Percentiles rank a stretch among this genome's conserved stretches.
phyloP scores from a whole-genome alignment of 2,329 filamentous ascomycete genomes.

The Aspergillus pseudoviridinutans region DNA sequence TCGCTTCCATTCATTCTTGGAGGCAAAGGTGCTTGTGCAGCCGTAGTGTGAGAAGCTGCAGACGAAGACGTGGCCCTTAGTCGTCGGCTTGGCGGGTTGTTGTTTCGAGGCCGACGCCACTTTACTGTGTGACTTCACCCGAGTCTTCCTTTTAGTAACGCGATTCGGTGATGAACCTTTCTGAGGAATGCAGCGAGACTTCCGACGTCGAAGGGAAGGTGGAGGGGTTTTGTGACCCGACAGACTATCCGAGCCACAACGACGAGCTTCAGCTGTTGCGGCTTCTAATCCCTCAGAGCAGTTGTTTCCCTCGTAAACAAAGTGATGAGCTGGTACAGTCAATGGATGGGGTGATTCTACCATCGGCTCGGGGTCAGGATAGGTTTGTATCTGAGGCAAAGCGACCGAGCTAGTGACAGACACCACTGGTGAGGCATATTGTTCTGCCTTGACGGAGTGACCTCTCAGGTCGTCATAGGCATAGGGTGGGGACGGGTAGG shows the following conservation, averaged over 20 bases:
- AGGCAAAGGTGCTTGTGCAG: slow-evolving; percentile 67
- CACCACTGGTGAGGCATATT: slow-evolving; percentile 16
- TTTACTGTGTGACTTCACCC: slow-evolving; percentile 4
- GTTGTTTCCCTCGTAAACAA: not conserved
- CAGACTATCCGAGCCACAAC: not conserved
- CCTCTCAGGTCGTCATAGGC: slow-evolving; percentile 16
- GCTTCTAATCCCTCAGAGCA: not conserved
- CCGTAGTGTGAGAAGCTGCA: slow-evolving; percentile 78
- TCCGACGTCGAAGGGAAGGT: not conserved
- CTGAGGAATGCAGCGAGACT: slow-evolving; percentile 4
- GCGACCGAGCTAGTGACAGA: slow-evolving; percentile 8
- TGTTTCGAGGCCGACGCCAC: slow-evolving; percentile 6
- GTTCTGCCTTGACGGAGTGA: slow-evolving; percentile 5
- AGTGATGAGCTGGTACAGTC: not conserved
- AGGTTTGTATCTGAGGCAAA: slow-evolving; percentile 16
- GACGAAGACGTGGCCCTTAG: slow-evolving; percentile 47
- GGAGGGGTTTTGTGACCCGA: not conserved
- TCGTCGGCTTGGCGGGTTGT: slow-evolving; percentile 4
- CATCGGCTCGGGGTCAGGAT: slow-evolving; percentile 19
- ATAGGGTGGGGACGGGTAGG: slow-evolving; percentile 17
- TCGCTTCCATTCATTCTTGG: slow-evolving; percentile 94
- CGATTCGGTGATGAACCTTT: slow-evolving; percentile 1
- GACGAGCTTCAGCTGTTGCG: not conserved
- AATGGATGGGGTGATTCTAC: slow-evolving; percentile 7
- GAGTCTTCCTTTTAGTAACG: not conserved